Evolutionary conservation across 129 eudicot species (phyloP).

Genomic region (Ambrosia trifida): DNA sequence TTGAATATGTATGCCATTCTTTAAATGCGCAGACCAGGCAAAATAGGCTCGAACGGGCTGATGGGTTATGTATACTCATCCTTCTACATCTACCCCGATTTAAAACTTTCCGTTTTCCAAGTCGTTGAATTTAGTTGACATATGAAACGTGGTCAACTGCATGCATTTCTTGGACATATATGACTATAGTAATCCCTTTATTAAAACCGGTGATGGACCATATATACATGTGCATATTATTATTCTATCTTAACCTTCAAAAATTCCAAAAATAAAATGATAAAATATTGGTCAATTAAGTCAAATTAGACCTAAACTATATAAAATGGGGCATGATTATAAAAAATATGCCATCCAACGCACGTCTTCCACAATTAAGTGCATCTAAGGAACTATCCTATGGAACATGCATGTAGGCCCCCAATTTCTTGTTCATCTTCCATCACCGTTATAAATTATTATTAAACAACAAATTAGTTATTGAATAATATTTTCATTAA

Average conservation of each 20-base stretch:
- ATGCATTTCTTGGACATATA: conserved; percentile 82
- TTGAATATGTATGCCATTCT: no score
- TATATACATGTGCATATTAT: conserved; percentile 87
- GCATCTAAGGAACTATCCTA: conserved; percentile 85
- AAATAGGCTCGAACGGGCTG: no score
- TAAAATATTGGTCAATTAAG: not conserved
- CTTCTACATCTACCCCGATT: conserved; percentile 76
- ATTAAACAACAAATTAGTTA: not conserved
- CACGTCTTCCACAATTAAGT: conserved; percentile 72
- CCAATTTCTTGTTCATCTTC: conserved; percentile 94
- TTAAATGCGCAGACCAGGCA: no score
- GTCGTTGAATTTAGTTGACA: conserved; percentile 29
- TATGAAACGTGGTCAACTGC: conserved; percentile 61
- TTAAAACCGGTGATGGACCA: no score
- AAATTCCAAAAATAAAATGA: not conserved
- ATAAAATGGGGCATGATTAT: not conserved
- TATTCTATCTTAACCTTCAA: conserved; percentile 54
- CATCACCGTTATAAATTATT: conserved; percentile 29
- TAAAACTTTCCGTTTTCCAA: conserved; percentile 81
- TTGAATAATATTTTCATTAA: not conserved
- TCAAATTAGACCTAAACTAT: not conserved
- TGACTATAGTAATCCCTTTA: no score
- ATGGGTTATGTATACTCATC: conserved; percentile 38
- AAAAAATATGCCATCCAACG: conserved; percentile 71
- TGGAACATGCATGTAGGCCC: conserved; percentile 83